Conservation (phyloP, 2,329 filamentous ascomycete genomes). For the Exophiala aquamarina region DNA sequence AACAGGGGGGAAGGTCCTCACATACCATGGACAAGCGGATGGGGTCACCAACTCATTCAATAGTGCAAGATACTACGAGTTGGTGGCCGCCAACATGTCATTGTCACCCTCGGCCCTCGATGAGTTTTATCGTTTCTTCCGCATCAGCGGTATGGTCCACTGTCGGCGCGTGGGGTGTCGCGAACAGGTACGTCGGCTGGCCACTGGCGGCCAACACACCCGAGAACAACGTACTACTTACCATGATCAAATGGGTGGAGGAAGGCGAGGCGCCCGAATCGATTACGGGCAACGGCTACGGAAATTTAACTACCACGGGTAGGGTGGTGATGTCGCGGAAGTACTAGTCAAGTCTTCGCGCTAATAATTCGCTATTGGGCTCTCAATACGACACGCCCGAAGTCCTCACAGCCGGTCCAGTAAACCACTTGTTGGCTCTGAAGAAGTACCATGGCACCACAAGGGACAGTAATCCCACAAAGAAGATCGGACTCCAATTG, state of each 20-base stretch:
- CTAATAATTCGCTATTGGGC: too few relatives aligned
- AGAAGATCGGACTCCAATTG: conserved; percentile 8
- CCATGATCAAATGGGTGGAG: conserved; percentile 53
- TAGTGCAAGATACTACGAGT: conserved; percentile 53
- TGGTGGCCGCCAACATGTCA: conserved; percentile 42
- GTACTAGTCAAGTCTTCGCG: too few relatives aligned
- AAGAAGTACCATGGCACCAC: conserved; percentile 7
- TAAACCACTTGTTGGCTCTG: conserved; percentile 5
- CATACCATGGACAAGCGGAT: conserved; percentile 45
- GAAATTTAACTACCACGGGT: conserved; percentile 38
- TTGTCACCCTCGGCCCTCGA: conserved; percentile 34
- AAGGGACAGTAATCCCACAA: background rate
- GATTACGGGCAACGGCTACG: conserved; percentile 47
- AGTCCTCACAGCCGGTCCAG: background rate
- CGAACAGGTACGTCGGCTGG: conserved; percentile 7
- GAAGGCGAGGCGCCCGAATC: conserved; percentile 40
- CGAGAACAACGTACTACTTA: conserved; percentile 49
- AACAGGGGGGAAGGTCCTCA: conserved; percentile 43
- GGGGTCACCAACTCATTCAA: conserved; percentile 54
- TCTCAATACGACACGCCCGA: background rate
- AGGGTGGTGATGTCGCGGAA: conserved; percentile 45
- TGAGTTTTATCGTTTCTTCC: conserved; percentile 50
- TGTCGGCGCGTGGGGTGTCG: conserved; percentile 33
- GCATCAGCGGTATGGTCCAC: conserved; percentile 56
- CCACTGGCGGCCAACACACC: conserved; percentile 26